phyloP scores from a whole-genome alignment of 2,329 filamentous ascomycete species.

The Exophiala sp. region DNA sequence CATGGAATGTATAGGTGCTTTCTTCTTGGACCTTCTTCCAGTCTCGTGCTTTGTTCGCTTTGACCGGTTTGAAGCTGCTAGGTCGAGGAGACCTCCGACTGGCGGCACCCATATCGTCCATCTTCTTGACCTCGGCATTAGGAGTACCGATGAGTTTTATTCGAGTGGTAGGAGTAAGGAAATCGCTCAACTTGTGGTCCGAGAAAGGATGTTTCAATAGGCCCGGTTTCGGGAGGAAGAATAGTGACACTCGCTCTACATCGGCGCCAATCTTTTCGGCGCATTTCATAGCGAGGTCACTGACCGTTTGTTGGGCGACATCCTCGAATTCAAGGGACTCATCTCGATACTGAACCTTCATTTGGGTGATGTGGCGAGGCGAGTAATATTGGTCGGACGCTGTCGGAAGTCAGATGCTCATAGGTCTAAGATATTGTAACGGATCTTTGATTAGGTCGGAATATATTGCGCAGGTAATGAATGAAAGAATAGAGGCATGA shows the following conservation, averaged over 20 bases:
- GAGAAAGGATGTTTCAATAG: constrained; percentile 45
- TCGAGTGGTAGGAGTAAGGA: constrained; percentile 42
- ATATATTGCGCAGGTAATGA: background rate
- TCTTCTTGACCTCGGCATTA: constrained; percentile 39
- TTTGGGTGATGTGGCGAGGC: background rate
- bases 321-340: constrained; percentile 49
- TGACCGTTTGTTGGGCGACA: constrained; percentile 49
- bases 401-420: too few relatives aligned
- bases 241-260: constrained; percentile 42
- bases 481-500: background rate
- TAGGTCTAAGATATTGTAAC: background rate
- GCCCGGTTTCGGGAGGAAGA: constrained; percentile 47
- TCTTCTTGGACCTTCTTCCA: constrained; percentile 49
- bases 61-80: constrained; percentile 24
- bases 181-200: constrained; percentile 33
- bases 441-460: background rate
- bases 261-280: constrained; percentile 38
- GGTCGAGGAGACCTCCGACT: constrained; percentile 33
- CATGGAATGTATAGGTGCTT: constrained; percentile 74
- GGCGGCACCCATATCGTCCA: constrained; percentile 38
- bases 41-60: constrained; percentile 28
- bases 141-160: constrained; percentile 47
- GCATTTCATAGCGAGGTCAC: constrained; percentile 39
- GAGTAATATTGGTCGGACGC: too few relatives aligned
- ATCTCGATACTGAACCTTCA: constrained; percentile 56